Evolutionary conservation across 2,329 filamentous ascomycete species (phyloP), one percentile per base, ranked within the genome.

Genomic region (Aureobasidium lini): DNA sequence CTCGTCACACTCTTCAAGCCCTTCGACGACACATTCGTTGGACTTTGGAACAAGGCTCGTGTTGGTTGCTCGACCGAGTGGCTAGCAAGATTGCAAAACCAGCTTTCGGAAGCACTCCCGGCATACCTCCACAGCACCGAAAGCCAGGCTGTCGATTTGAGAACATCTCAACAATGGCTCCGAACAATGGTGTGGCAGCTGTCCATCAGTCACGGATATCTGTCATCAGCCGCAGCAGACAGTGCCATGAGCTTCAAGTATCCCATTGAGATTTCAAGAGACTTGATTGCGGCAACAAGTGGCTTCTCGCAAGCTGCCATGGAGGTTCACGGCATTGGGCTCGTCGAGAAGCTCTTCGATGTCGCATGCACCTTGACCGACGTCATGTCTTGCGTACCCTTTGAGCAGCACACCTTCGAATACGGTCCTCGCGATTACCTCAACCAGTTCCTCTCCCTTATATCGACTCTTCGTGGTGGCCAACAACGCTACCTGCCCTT

Each of bases 341-440:
- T 95, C 72, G 87, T 94, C 62, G 89, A 92, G 69, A 93, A 93
- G 69, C 75, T 95, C 11, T 83, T 94, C 66, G 87, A 92, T 64
- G 82, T 92, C 37, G 84, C 88, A 11, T 87, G 82, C 70, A 84
- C 85, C 15, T 77, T 94, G 62, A 86, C 82, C 7, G 88, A 93
- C 63, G 85, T 89, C 23, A 83, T 95, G 59, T 80, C 85, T 8
- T 82, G 78, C 66, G 79, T 83, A 4, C 79, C 80, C 1, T 78
- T 85, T 53, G 83, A 76, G 50, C 75, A 75, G 60, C 68, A 76
- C 60, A 71, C 73, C n/a, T 90, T 89, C 68, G 78, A 81, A 23
- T 71, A 82, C 39, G 84, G 86, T 0, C 88, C 89, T 3, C 84
- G 84, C 37, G 88, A 93, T 66, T 85, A 90, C 67, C 81, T 95